phyloP scores from a whole-genome alignment of 257 asterid genomes.

The Thymus mandschuricus region DNA sequence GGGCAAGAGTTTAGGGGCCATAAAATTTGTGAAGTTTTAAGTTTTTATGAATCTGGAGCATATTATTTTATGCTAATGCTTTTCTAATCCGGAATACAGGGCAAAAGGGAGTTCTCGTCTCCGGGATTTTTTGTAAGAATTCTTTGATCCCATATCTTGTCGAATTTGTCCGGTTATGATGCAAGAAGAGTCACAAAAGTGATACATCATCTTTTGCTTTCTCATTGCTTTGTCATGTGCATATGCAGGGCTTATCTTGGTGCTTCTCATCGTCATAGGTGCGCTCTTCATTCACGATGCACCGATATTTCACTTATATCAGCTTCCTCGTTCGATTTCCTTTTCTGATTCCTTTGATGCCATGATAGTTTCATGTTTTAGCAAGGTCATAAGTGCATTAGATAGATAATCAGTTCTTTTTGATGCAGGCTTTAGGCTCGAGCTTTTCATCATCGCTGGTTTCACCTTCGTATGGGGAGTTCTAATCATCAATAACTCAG shows the following conservation, averaged over 20 bases:
- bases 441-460: conserved; percentile 3
- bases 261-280: conserved; percentile 14
- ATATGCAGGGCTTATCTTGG: neutral
- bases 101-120: neutral
- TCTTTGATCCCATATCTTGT: neutral
- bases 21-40: neutral
- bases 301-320: neutral
- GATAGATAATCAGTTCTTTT: too few species aligned
- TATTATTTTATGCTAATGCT: conserved; percentile 15
- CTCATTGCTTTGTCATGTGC: neutral
- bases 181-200: neutral
- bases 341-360: neutral
- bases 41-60: neutral
- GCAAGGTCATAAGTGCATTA: too few species aligned
- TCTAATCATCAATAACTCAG: neutral
- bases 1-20: neutral
- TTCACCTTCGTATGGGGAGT: conserved; percentile 11
- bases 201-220: neutral
- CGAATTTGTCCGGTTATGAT: neutral
- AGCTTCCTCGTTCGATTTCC: neutral
- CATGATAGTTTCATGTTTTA: neutral
- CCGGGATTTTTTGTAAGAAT: neutral
- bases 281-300: neutral
- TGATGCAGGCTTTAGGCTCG: neutral
- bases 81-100: neutral